Evolutionary conservation across 257 asterid species (phyloP), one percentile per base, ranked within the genome.

Genomic region (Solanum chilense): DNA sequence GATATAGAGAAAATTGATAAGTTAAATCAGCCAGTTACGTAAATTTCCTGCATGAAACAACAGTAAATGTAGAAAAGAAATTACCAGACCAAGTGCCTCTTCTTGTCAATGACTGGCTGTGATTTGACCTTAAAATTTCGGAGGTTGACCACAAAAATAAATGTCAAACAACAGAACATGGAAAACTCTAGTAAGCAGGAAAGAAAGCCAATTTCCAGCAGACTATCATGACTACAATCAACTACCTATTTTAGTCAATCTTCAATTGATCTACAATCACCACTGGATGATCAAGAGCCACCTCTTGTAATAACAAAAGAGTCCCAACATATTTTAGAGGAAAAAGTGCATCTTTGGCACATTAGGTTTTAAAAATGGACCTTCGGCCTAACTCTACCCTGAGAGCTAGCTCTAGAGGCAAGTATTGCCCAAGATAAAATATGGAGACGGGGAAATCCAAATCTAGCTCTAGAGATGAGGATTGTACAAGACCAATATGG

Each of bases 71-170:
- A 82, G 77, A 86, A 87, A 39, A 47, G n/a, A 76, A 86, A 86
- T 92, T 96, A 96, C 99, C 99, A 96, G 88, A 95, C 97, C 94
- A 96, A 89, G 88, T 94, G 92, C 90, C 95, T 92, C 92, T 90
- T 71, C 89, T 90, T 93, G 94, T 96, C 99, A 76, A 94, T 93
- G 91, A 96, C 93, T 41, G 99, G 99, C 83, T 94, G 98, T 56
- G 98, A 93, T 91, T 96, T 96, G 47, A 96, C 99, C 99, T 96
- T 86, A 88, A 86, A 90, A 74, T 76, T 44, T 73, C 45, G 11
- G 73, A 68, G 20, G 56, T 49, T 87, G 75, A 27, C 78, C 44
- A 87, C 71, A 13, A 88, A 87, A 82, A 83, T 62, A 23, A 39
- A 78, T 86, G 86, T 86, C 66, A 88, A 89, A 78, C 31, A 41